Base-by-base conservation (phyloP, 306 rosid species). In the Bauhinia variegata region DNA sequence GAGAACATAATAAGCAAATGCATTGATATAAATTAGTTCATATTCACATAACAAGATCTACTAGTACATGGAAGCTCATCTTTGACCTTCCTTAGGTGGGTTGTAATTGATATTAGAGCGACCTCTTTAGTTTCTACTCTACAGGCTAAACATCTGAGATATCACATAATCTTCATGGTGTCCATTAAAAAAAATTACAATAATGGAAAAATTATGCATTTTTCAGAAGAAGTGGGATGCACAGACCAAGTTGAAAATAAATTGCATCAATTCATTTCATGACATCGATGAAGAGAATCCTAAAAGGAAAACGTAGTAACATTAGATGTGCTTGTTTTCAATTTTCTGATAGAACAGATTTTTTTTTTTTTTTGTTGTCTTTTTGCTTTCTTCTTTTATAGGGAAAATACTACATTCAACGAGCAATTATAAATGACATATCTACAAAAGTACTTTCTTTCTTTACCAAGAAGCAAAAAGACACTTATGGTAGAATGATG, bases 1-100 rank as follows among this genome's bases (percentile, higher is more conserved):
- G 47, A 63, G 8, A 54, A 65, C 44, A 17, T 15, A 63, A 32
- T 30, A 68, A 23, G 28, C 43, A 31, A 53, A 56, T 12, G 30
- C 31, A 50, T 55, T 39, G 42, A 57, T 65, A 48, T 3, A 28
- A 60, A 67, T 30, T 11, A 2, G 37, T 42, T 7, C 46, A 67
- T 58, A 12, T 60, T 28, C 31, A 36, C 53, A 46, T 46, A 68
- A 47, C 32, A 18, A 11, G 4, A 59, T 58, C 54, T 16, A 44
- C 75, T 34, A 52, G 51, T 53, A 52, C 39, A 58, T 36, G 55
- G 55, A 17, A 53, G 48, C 63, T 72, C 47, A 67, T 75, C 39
- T 17, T 60, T 28, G 19, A 34, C 14, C 41, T 23, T 56, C 62
- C 46, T 49, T 17, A 51, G 18, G 23, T 17, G 13, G 66, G 44